Evolutionary conservation across 2,329 filamentous ascomycete species (phyloP), one percentile per base, ranked within the genome.

Genomic region (Xylariaceae sp.): DNA sequence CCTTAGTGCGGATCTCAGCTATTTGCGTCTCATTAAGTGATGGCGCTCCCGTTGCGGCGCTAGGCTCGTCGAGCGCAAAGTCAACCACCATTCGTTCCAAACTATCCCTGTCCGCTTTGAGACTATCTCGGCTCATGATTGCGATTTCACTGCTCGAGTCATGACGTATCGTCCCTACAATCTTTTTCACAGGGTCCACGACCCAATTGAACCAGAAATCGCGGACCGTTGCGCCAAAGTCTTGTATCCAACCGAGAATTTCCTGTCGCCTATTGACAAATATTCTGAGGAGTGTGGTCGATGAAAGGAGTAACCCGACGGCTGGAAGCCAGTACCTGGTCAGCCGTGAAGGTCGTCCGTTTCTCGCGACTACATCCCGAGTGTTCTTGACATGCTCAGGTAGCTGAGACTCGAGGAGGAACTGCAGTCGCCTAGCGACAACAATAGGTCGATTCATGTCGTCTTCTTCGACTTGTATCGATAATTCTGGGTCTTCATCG

Each of bases 191-290:
- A 0, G 94, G 94, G 58, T 96, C 88, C 11, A 99, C 75, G 3
- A 99, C 88, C 94, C 94, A 99, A 69, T 99, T 99, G 54, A 86
- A 78, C 89, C 92, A 97, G 67, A 99, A 99, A 69, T 96, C 93
- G 48, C 89, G 80, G 1, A 86, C 74, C 0, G 94, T 99, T 1
- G 76, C 75, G 7, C 90, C 93, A 22, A 96, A 73, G 58, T 94
- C 88, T 34, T 80, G 77, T 42, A 96, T 76, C 91, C 92, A 97
- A 43, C 83, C 78, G 22, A 89, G 59, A 17, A 99, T 87, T 60
- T 93, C 89, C 17, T 87, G 87, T 62, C 83, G 84, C 47, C 86
- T 81, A 65, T 87, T 89, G 54, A 88, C 77, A 31, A 95, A 71
- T 36, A 97, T 82, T 18, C 86, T 86, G 14, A 97, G 75, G n/a